A percentile compares a stretch with the other conserved stretches of the same genome.
Evolutionary conservation across 1,139 yeast species (phyloP).

Genomic region (Arxiozyma telluris): DNA sequence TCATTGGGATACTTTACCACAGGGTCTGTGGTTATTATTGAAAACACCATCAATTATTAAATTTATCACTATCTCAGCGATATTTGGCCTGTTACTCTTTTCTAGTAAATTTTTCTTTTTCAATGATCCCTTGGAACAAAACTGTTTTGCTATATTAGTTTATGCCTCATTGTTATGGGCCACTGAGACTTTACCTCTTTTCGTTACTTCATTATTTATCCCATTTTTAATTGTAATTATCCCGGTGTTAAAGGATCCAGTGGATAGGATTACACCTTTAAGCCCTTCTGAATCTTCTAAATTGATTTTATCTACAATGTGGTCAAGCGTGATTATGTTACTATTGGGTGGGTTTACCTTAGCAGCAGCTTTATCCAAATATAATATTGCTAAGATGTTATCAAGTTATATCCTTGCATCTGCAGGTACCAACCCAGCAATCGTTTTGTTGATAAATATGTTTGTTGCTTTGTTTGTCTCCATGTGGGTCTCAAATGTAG

Average conservation of each 20-base stretch:
- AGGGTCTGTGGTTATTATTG: neutral
- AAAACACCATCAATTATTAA: constrained; percentile 1
- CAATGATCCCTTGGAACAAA: constrained; percentile 56
- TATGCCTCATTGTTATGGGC: constrained; percentile 87
- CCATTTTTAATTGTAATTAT: constrained; percentile 73
- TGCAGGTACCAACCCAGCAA: constrained; percentile 80
- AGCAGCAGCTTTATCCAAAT: constrained; percentile 89
- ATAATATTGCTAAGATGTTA: constrained; percentile 74
- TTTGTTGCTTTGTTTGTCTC: constrained; percentile 73
- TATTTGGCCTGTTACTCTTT: constrained; percentile 1
- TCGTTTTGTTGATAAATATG: constrained; percentile 73
- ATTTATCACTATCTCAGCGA: constrained; percentile 5
- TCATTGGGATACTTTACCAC: constrained; percentile 1
- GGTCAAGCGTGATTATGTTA: constrained; percentile 88
- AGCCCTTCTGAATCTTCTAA: constrained; percentile 61
- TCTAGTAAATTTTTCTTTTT: constrained; percentile 7
- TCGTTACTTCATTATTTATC: constrained; percentile 71
- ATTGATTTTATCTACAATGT: constrained; percentile 76
- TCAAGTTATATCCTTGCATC: constrained; percentile 72
- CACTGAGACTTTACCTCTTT: constrained; percentile 82
- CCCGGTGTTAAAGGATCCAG: constrained; percentile 54
- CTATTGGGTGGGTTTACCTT: constrained; percentile 87
- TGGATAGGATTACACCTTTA: constrained; percentile 40
- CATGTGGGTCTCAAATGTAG: constrained; percentile 96
- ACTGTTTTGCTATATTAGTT: constrained; percentile 75